Conservation (phyloP, 2,329 filamentous ascomycete species). For the Claviceps fusiformis region DNA sequence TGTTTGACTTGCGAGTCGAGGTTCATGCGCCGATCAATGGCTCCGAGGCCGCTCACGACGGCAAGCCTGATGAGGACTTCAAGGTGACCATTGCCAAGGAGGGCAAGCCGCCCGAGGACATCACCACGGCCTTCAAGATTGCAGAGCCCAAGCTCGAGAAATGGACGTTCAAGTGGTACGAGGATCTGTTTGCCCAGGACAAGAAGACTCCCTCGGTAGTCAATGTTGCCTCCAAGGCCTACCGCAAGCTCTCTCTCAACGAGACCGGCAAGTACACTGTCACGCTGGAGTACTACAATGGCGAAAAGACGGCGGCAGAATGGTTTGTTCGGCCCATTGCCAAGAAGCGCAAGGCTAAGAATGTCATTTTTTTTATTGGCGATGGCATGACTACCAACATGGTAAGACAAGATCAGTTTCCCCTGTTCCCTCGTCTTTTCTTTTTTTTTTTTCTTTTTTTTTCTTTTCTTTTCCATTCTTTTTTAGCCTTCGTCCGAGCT, state of each 20-base stretch:
- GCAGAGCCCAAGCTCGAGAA: slow-evolving; percentile 60
- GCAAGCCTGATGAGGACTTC: slow-evolving; percentile 60
- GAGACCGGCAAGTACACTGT: slow-evolving; percentile 71
- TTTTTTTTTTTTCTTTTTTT: background rate
- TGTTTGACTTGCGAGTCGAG: slow-evolving; percentile 73
- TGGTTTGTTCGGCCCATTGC: slow-evolving; percentile 65
- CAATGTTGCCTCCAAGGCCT: slow-evolving; percentile 68
- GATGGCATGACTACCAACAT: slow-evolving; percentile 63
- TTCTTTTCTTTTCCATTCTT: background rate
- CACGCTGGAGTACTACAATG: slow-evolving; percentile 61
- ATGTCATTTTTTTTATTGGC: slow-evolving; percentile 75
- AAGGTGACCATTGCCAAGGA: slow-evolving; percentile 60
- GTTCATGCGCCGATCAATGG: slow-evolving; percentile 73
- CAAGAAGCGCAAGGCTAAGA: slow-evolving; percentile 63
- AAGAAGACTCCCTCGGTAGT: slow-evolving; percentile 56
- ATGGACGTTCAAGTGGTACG: slow-evolving; percentile 77
- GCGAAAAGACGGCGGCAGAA: slow-evolving; percentile 55
- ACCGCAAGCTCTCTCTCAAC: slow-evolving; percentile 60
- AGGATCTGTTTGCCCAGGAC: slow-evolving; percentile 69
- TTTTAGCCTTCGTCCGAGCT: background rate
- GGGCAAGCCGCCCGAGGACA: slow-evolving; percentile 36
- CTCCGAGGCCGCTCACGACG: slow-evolving; percentile 58
- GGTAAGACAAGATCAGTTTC: slow-evolving; percentile 18
- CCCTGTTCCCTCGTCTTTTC: background rate
- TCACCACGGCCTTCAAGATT: slow-evolving; percentile 55